Evolutionary conservation across 2,329 filamentous ascomycete species (phyloP), one percentile per base, ranked within the genome.

Genomic region (Pseudogymnoascus sp.): DNA sequence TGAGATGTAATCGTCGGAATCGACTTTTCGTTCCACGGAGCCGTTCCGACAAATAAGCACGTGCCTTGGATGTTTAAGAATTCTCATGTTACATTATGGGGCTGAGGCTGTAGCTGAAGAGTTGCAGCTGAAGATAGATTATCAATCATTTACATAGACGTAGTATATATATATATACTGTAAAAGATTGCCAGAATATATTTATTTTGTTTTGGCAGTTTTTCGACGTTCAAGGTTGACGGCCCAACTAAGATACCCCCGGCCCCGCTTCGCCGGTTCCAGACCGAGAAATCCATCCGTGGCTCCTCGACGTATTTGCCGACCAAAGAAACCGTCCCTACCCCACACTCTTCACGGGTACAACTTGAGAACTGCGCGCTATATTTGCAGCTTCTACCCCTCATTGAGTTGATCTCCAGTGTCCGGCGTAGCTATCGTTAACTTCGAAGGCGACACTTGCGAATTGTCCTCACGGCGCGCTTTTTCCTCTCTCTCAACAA

Each of bases 201-300:
- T 10, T 19, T 17, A 13, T 31, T 57, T 57, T 33, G 31, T 13
- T 57, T 26, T 6, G 28, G 11, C n/a, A 21, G 26, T 13, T 31
- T 57, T 26, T 57, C 50, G 26, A 33, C 19, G 7, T 57, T 35
- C 50, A 33, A 57, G 50, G 28, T 31, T 47, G 50, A n/a, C 9
- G 13, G n/a, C 5, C 6, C 4, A 28, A 33, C 28, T 57, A 57
- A 28, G n/a, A 57, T 57, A 57, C 50, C 50, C 50, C 50, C 28
- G 50, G 13, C 28, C 42, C 50, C 50, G 50, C 47, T 57, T 33
- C 28, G 26, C 50, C 9, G 50, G 50, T 33, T 57, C 50, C n/a
- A 57, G 50, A 57, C 50, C 50, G 28, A 57, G 50, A 57, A 57
- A 57, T 57, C 50, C 50, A 57, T 57, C 13, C 28, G 50, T 57